Base-by-base conservation (phyloP, 371 early-diverging fungal species). In the Blastocladiella emersonii region DNA sequence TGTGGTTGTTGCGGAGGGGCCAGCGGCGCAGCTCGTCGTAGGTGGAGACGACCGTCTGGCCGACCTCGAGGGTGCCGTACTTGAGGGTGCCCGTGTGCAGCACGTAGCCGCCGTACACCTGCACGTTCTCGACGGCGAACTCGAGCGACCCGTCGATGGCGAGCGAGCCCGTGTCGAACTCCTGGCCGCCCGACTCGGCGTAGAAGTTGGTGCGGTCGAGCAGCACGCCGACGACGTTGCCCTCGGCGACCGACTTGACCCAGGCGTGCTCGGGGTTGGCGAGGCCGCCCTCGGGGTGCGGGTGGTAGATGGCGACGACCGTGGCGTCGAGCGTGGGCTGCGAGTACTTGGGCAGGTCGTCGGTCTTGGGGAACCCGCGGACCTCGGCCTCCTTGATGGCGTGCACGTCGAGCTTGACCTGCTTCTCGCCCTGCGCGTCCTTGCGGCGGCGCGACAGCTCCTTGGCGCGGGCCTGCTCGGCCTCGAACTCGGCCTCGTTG, bases 101-200 rank as follows among this genome's bases (percentile, higher is more conserved):
- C 23, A 99, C 93, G 71, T 91, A 97, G 27, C 93, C 94, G 68
- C 90, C 93, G 70, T 80, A 95, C n/a, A 85, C 84, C 77, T 99
- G 95, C 59, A 91, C 92, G 71, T 98, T 91, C 68, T 88, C 86
- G n/a, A 99, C 98, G 5, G 78, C 82, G 66, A 96, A 94, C 64
- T 94, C 92, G 37, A 82, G 78, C 63, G 87, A 74, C 37, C 87
- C 89, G 67, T 92, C 91, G 53, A 86, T 75, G 36, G 84, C 77
- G 41, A 87, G 84, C 64, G 82, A 79, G 57, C 99, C 99, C n/a
- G 85, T 87, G 72, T 99, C 99, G 67, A 86, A 93, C 69, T 92
- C 89, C 76, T 99, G 99, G 44, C 99, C 99, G 72, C 99, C 99
- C 61, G 85, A 85, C 77, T 99, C 99, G 53, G 95, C 93, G 74